A percentile compares a stretch with the other conserved stretches of the same genome.
phyloP scores from a whole-genome alignment of 1,139 yeast species.

The Lodderomyces theae region DNA sequence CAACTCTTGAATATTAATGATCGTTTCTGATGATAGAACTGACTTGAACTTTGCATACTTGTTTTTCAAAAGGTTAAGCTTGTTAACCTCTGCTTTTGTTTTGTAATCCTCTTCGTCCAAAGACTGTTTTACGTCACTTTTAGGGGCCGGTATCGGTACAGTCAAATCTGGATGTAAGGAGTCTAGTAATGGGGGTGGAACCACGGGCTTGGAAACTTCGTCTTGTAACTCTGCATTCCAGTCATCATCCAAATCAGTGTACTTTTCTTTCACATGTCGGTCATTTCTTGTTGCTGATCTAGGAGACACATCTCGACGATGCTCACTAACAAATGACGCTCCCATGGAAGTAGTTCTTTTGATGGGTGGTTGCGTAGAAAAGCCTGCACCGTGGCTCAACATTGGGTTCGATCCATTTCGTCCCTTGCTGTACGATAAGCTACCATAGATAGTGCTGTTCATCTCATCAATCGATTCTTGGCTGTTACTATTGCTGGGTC shows the following conservation, averaged over 20 bases:
- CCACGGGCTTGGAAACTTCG: conserved; percentile 15
- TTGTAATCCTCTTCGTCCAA: conserved; percentile 25
- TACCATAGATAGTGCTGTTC: conserved; percentile 43
- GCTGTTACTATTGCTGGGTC: conserved; percentile 13
- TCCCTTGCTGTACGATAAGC: conserved; percentile 26
- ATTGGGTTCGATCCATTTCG: conserved; percentile 13
- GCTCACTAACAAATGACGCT: neutral
- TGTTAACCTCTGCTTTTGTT: conserved; percentile 48
- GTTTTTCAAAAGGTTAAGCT: conserved; percentile 55
- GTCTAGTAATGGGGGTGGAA: conserved; percentile 27
- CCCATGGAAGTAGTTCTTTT: conserved; percentile 22
- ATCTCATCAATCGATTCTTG: conserved; percentile 22
- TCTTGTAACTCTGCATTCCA: conserved; percentile 87
- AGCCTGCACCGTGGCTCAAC: conserved; percentile 11
- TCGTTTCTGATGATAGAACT: conserved; percentile 54
- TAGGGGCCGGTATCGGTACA: conserved; percentile 10
- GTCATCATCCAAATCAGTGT: conserved; percentile 77
- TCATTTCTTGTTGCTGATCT: conserved; percentile 11
- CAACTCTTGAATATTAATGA: conserved; percentile 58
- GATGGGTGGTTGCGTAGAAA: conserved; percentile 18
- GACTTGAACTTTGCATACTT: conserved; percentile 67
- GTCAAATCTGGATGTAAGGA: conserved; percentile 40
- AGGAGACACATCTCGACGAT: conserved; percentile 1
- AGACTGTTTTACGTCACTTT: conserved; percentile 16
- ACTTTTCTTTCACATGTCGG: conserved; percentile 20